A percentile compares a stretch with the other conserved stretches of the same genome.
Conservation (phyloP, 257 asterid species). For the Fraxinus anomala region DNA sequence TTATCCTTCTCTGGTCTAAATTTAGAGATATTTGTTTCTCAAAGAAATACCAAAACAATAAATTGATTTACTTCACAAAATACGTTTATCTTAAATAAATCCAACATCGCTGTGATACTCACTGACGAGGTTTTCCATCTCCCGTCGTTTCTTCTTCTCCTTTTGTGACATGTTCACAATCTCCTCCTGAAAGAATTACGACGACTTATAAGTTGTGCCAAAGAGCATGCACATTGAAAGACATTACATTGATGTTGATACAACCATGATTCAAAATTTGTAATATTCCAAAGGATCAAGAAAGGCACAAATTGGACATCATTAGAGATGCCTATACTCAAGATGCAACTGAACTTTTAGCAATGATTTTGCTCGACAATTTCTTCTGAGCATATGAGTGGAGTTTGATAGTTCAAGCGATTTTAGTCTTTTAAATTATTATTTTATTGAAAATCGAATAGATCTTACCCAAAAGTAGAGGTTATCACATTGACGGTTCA, state of each 20-base stretch:
- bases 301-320: background rate
- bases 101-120: conserved; percentile 41
- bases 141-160: conserved; percentile 55
- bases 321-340: background rate
- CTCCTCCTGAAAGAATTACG: conserved; percentile 58
- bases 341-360: background rate
- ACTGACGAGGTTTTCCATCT: conserved; percentile 60
- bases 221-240: background rate
- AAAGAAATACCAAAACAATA: conserved; percentile 12
- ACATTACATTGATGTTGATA: background rate
- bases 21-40: conserved; percentile 20
- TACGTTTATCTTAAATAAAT: conserved; percentile 14
- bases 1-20: conserved; percentile 55
- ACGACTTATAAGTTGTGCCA: conserved; percentile 28
- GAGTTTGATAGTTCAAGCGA: background rate
- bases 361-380: background rate
- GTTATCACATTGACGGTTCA: background rate
- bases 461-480: background rate
- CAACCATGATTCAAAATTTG: background rate
- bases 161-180: conserved; percentile 39
- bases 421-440: background rate
- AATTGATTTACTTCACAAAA: conserved; percentile 11
- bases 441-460: background rate
- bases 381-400: background rate
- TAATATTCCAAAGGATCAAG: background rate